Evolutionary conservation across 2,329 filamentous ascomycete species (phyloP).

Genomic region (Botrytis cinerea): DNA sequence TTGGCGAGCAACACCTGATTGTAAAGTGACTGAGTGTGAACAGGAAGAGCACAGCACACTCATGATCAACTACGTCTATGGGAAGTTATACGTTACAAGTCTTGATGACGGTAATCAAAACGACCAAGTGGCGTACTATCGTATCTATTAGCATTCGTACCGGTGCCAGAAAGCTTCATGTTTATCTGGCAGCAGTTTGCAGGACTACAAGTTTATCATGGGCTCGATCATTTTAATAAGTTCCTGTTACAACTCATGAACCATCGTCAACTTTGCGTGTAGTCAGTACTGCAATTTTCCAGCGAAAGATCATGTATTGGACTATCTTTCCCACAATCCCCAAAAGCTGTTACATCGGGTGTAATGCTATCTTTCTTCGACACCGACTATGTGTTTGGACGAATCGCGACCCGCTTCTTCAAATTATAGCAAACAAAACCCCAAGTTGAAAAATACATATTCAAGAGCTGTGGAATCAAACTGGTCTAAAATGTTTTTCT

Average conservation of each 20-base stretch:
- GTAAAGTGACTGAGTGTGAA: background rate
- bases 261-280: background rate
- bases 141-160: background rate
- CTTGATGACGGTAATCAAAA: background rate
- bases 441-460: no score
- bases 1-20: background rate
- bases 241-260: background rate
- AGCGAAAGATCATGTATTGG: background rate
- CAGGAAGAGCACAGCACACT: background rate
- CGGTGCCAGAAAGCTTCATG: background rate
- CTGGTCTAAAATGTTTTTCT: no score
- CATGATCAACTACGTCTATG: no score
- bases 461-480: no score
- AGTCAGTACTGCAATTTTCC: background rate
- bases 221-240: rapidly evolving
- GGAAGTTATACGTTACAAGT: background rate
- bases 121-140: background rate
- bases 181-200: no score
- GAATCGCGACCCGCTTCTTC: no score
- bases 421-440: background rate
- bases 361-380: no score
- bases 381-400: no score
- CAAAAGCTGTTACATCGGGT: no score
- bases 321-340: no score
- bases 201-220: background rate